A percentile compares a stretch with the other conserved stretches of the same genome.
These are phyloP conservation scores for Lyophyllum atratum DNA, from an alignment of 768 basidiomycete species.

Conservation along the genomic window DNA sequence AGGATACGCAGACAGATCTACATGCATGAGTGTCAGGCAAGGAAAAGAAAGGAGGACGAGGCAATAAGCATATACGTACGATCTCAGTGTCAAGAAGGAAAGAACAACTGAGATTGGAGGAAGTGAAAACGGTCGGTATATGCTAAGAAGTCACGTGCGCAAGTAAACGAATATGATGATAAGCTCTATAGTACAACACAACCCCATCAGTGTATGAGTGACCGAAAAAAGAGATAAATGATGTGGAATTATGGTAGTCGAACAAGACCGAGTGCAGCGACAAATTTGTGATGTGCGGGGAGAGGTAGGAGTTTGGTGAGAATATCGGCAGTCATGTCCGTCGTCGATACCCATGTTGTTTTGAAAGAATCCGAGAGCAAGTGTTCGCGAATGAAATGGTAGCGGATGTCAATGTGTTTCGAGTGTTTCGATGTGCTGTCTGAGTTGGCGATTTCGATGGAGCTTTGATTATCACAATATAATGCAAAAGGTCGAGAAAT, in stretches of 20 bases:
- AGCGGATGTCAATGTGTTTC: not conserved
- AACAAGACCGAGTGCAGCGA: not conserved
- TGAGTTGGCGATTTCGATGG: not conserved
- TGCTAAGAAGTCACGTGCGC: too few species aligned
- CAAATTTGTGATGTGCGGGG: not conserved
- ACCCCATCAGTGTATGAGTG: too few species aligned
- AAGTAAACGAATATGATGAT: too few species aligned
- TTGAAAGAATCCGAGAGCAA: not conserved
- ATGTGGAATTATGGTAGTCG: not conserved
- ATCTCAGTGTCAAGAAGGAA: too few species aligned
- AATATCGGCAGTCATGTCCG: conserved; percentile 18
- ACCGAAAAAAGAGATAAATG: too few species aligned
- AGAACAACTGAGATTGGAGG: too few species aligned
- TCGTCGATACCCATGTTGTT: not conserved
- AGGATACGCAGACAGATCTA: too few species aligned
- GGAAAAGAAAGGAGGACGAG: too few species aligned
- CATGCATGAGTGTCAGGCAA: too few species aligned
- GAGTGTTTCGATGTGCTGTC: not conserved
- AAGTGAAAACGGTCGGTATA: too few species aligned
- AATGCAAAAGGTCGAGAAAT: conserved; percentile 9
- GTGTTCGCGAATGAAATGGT: conserved; percentile 4
- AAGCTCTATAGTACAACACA: too few species aligned
- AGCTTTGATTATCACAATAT: not conserved
- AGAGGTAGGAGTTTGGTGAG: conserved; percentile 22
- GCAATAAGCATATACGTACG: too few species aligned